Base-by-base conservation (phyloP, 2,329 filamentous ascomycete genomes). In the Fusarium nisikadoi region DNA sequence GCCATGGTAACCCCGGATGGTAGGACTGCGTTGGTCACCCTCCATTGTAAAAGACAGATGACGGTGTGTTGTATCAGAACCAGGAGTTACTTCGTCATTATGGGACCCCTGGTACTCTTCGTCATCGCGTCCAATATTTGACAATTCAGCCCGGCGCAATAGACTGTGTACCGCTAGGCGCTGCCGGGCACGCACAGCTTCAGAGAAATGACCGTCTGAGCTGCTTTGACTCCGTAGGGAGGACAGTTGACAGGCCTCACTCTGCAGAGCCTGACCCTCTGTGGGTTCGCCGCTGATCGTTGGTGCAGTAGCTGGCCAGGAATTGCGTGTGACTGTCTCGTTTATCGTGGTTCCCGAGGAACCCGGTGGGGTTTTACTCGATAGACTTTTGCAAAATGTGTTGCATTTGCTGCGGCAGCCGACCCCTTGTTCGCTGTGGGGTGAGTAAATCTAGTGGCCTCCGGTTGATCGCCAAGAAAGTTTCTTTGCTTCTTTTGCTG, bases 31-130 rank as follows among this genome's bases (percentile, higher is more conserved):
- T 17, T 42, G 41, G 10, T 25, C 7, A 14, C 10, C 19, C 6
- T 6, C 27, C 3, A 3, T 12, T 3, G 6, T 16, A 8, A 47
- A n/a, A 0, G 27, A 8, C 7, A 13, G 13, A 16, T 7, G 27
- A 19, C 19, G 45, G 29, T 19, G 19, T 10, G 12, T 3, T n/a
- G n/a, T n/a, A 3, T 8, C 27, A 29, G 45, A 29, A 17, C 19
- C 19, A n/a, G 13, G 13, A 16, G 45, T 16, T 16, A n/a, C 25
- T 47, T 29, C 27, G 4, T 46, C 25, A 11, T 2, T 10, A 16
- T 29, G 13, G 9, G 27, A 2, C 6, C 19, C 4, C 6, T 47
- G 27, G 27, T 47, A 11, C 9, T 47, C 43, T 46, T 46, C 45
- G 2, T 29, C 45, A 8, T 47, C 45, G 13, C 13, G 6, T 47